Evolutionary conservation across 2,329 filamentous ascomycete species (phyloP).

Genomic region (Talaromyces rugulosus): DNA sequence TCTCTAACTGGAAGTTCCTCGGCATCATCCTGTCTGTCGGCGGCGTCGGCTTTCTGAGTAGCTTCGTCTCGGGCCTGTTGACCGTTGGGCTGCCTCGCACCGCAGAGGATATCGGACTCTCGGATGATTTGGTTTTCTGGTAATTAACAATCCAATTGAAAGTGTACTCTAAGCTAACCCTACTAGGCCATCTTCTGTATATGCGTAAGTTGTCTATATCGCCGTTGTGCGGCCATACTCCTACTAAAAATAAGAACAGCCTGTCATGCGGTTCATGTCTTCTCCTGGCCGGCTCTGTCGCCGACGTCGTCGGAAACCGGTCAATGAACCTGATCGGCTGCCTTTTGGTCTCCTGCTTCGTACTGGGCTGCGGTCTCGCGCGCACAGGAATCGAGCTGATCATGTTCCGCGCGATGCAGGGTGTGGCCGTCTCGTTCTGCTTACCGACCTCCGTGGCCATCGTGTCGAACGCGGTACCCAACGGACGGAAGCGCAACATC

Average conservation of each 20-base stretch:
- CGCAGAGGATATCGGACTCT: conserved; percentile 8
- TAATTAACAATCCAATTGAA: background rate
- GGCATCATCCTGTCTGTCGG: conserved; percentile 9
- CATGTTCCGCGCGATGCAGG: conserved; percentile 42
- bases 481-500: conserved; percentile 44
- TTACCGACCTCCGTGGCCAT: conserved; percentile 46
- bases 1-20: conserved; percentile 5
- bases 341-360: conserved; percentile 37
- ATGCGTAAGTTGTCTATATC: conserved; percentile 6
- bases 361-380: conserved; percentile 38
- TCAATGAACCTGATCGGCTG: conserved; percentile 44
- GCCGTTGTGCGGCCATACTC: conserved; percentile 21
- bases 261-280: conserved; percentile 40
- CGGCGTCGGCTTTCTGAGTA: conserved; percentile 9
- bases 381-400: conserved; percentile 38
- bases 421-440: conserved; percentile 42
- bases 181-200: conserved; percentile 9
- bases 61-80: conserved; percentile 8
- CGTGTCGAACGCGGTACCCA: conserved; percentile 43
- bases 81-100: conserved; percentile 10
- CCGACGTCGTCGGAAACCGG: conserved; percentile 46
- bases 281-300: conserved; percentile 45
- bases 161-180: background rate
- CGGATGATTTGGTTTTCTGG: conserved; percentile 11
- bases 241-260: conserved; percentile 26